Evolutionary conservation across 163 green algal genomes (phyloP), one percentile per base, ranked within the genome.

Genomic region (Picocystis sp.): DNA sequence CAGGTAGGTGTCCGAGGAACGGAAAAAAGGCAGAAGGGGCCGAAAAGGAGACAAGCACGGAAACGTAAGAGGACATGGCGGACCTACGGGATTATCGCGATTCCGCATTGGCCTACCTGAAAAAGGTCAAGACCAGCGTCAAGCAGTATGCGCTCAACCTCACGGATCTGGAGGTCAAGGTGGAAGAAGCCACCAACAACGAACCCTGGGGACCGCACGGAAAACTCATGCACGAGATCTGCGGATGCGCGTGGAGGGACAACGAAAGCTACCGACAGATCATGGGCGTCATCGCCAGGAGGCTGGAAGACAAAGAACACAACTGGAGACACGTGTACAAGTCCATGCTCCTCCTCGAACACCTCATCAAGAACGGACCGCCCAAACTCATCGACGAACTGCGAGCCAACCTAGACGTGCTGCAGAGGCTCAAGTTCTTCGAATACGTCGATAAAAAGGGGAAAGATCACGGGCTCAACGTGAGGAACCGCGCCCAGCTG

Each of bases 251-350:
- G 35, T 56, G 60, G 67, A 84, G 44, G 82, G 70, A 84, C 42
- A 52, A 58, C 1, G 77, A 86, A 23, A 74, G 64, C 57, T 87
- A 84, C 61, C 60, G 68, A 15, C 65, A 86, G 53, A 77, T 83
- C 49, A 76, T 86, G 65, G 73, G 73, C 1, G 74, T 86, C 2
- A 23, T 86, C 19, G 73, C 70, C 3, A 50, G 76, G 11, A 53
- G 77, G 2, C 47, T 86, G 49, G 73, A 86, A 56, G 72, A 78
- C 48, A 64, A 63, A 48, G 73, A 62, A n/a, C 72, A 83, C 38
- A 77, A 86, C 60, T 95, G 86, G 86, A 66, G 86, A 13, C 77
- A 92, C 45, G 84, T 84, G 43, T 95, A 95, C 74, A 95, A 95
- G 67, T 79, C 77, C 6, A 66, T 95, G 57, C 75, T 95, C 56